These are phyloP conservation scores for Gonapodya prolifera DNA, from an alignment of 192 early-diverging fungal species.

Conservation along the genomic window DNA sequence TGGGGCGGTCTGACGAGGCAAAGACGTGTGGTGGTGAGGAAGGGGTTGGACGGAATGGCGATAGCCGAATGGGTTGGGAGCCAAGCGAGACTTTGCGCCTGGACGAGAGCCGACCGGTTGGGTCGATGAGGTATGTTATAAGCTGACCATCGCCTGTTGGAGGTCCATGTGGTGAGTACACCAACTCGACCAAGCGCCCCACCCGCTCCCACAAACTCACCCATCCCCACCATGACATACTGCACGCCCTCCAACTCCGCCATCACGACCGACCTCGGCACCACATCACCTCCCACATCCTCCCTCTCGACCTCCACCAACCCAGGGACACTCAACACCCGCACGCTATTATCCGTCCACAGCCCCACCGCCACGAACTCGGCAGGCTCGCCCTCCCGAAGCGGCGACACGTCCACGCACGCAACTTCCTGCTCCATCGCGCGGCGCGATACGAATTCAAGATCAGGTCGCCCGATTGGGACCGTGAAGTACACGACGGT, in stretches of 20 bases:
- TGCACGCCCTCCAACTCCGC: constrained; percentile 42
- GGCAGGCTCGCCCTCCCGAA: constrained; percentile 7
- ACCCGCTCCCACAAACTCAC: no score
- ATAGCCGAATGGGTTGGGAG: constrained; percentile 55
- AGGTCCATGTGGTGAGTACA: no score
- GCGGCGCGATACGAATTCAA: no score
- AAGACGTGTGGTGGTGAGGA: constrained; percentile 44
- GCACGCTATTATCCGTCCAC: constrained; percentile 56
- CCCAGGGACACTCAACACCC: constrained; percentile 39
- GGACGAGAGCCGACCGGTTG: constrained; percentile 18
- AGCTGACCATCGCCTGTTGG: constrained; percentile 65
- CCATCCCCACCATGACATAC: constrained; percentile 68
- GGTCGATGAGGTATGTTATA: constrained; percentile 51
- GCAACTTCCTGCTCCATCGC: constrained; percentile 55
- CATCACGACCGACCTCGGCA: constrained; percentile 48
- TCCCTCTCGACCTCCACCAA: constrained; percentile 31
- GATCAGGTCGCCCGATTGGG: constrained; percentile 17
- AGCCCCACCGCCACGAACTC: constrained; percentile 53
- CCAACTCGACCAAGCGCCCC: no score
- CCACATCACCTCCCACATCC: constrained; percentile 31
- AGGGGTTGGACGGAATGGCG: constrained; percentile 27
- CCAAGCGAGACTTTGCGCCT: constrained; percentile 64
- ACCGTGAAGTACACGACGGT: constrained; percentile 46
- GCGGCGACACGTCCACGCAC: constrained; percentile 53
- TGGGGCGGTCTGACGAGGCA: constrained; percentile 69